Conservation (phyloP, 495 filamentous ascomycete species). For the Aspergillus steynii region DNA sequence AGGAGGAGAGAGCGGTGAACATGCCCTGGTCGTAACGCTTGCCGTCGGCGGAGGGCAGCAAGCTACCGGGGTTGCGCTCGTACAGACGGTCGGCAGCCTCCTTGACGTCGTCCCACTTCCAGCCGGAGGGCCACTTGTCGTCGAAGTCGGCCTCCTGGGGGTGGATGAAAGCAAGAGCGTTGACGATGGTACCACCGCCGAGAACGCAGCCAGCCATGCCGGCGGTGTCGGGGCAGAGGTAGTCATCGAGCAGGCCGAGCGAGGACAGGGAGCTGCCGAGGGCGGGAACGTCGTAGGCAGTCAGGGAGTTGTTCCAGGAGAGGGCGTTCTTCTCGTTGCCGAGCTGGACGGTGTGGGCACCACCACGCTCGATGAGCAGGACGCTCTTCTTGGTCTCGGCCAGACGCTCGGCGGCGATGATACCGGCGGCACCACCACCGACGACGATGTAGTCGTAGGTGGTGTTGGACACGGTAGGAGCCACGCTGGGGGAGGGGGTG, state of each 20-base stretch:
- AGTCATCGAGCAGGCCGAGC: conserved; percentile 61
- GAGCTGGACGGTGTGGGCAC: conserved; percentile 16
- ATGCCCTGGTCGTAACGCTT: conserved; percentile 64
- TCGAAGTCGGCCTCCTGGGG: conserved; percentile 66
- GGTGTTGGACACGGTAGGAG: conserved; percentile 12
- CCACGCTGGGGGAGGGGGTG: conserved; percentile 13
- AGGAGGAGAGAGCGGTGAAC: conserved; percentile 54
- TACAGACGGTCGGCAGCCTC: conserved; percentile 58
- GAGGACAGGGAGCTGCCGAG: conserved; percentile 61
- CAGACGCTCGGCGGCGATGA: conserved; percentile 60
- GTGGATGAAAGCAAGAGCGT: conserved; percentile 63
- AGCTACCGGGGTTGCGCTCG: conserved; percentile 65
- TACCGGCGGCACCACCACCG: conserved; percentile 27
- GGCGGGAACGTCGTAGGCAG: conserved; percentile 72
- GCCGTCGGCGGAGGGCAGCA: conserved; percentile 64
- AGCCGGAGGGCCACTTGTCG: conserved; percentile 67
- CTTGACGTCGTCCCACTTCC: conserved; percentile 62
- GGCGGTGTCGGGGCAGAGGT: conserved; percentile 64
- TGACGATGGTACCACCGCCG: conserved; percentile 75
- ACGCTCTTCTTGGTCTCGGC: conserved; percentile 50
- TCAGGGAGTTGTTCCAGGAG: conserved; percentile 43
- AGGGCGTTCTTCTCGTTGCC: conserved; percentile 19
- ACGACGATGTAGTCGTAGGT: conserved; percentile 28
- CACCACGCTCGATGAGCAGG: conserved; percentile 33
- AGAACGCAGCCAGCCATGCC: conserved; percentile 78